Evolutionary conservation across 1,284 basidiomycete genomes (phyloP).

Genomic region (Ustilago xerochloae): DNA sequence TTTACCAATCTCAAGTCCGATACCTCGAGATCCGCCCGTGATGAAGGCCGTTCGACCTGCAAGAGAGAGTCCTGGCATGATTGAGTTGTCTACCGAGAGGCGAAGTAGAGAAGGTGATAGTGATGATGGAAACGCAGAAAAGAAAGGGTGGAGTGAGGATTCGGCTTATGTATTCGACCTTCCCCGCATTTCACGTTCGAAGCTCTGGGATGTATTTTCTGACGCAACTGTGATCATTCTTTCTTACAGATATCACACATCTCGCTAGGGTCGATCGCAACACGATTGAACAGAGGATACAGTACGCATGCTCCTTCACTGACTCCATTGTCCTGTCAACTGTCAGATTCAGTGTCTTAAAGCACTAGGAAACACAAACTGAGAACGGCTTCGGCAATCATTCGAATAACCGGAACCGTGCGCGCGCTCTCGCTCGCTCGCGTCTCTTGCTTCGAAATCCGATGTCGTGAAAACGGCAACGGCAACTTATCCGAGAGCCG

Average conservation of each 20-base stretch:
- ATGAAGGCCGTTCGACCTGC: constrained; percentile 43
- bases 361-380: not conserved
- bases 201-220: too few species aligned
- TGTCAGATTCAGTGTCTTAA: too few species aligned
- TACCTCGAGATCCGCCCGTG: constrained; percentile 60
- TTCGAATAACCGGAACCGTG: not conserved
- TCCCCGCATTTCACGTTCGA: too few species aligned
- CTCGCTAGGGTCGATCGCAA: too few species aligned
- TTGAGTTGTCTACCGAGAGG: not conserved
- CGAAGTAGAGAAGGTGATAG: not conserved
- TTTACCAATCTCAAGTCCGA: constrained; percentile 60
- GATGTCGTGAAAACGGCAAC: not conserved
- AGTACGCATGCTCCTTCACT: too few species aligned
- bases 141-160: not conserved
- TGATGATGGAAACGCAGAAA: not conserved
- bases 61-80: constrained; percentile 18
- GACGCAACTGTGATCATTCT: too few species aligned
- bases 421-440: not conserved
- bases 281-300: too few species aligned
- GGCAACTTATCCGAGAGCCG: not conserved
- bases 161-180: too few species aligned
- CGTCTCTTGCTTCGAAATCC: not conserved
- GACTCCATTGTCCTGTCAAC: not conserved
- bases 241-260: too few species aligned
- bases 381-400: constrained; percentile 1